Evolutionary conservation across 75 land plant genomes (phyloP).

Genomic region (Pseudotsuga menziesii): DNA sequence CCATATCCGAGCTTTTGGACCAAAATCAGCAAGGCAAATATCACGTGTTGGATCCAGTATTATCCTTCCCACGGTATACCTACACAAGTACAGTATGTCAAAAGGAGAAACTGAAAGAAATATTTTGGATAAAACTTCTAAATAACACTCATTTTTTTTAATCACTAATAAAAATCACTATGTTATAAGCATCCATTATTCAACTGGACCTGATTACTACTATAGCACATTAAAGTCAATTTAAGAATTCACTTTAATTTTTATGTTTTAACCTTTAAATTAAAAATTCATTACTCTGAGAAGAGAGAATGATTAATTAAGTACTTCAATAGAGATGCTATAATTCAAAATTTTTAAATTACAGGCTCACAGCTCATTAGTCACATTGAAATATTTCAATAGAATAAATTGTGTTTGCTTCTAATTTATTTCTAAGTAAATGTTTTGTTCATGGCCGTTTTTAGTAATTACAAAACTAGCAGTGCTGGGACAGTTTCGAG

Average conservation of each 20-base stretch:
- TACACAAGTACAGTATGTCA: conserved; percentile 10
- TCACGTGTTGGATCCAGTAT: conserved; percentile 45
- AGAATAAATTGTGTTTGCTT: too few species aligned
- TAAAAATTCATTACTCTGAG: neutral
- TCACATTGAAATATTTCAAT: too few species aligned
- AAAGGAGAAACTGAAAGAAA: neutral
- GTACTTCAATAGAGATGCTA: too few species aligned
- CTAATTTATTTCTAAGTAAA: too few species aligned
- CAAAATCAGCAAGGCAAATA: conserved; percentile 45
- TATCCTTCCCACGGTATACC: conserved; percentile 64
- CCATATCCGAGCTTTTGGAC: conserved; percentile 44
- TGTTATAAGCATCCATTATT: neutral
- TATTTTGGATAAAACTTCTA: too few species aligned
- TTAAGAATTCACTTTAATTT: neutral
- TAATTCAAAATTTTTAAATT: too few species aligned
- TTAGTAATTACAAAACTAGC: too few species aligned
- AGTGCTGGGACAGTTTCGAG: too few species aligned
- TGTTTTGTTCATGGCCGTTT: too few species aligned
- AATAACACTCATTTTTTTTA: neutral
- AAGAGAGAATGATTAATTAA: neutral
- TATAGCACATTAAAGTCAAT: neutral
- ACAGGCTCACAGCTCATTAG: too few species aligned
- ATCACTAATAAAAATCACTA: neutral
- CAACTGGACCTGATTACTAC: neutral
- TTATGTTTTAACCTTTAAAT: neutral